Percentiles rank a stretch among this genome's conserved stretches.
These are phyloP conservation scores for Russula emetica DNA, from an alignment of 768 basidiomycete genomes.

Conservation along the genomic window DNA sequence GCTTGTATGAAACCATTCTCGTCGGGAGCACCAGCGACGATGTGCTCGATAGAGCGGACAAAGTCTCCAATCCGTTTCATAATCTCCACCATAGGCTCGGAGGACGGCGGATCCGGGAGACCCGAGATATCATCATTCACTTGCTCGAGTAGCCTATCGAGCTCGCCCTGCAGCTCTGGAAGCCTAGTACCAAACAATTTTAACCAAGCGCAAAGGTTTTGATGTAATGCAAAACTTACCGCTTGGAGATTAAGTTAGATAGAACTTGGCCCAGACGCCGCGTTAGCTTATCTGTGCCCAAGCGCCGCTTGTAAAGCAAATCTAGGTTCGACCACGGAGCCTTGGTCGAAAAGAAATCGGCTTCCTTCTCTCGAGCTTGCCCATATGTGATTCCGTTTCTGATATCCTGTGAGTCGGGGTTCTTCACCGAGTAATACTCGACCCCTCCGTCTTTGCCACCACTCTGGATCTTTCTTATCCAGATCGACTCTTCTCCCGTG, in stretches of 20 bases:
- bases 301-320: slow-evolving; percentile 14
- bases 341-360: slow-evolving; percentile 12
- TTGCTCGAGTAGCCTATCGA: slow-evolving; percentile 40
- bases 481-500: slow-evolving; percentile 18
- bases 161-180: slow-evolving; percentile 55
- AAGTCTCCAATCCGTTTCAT: slow-evolving; percentile 44
- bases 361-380: slow-evolving; percentile 18
- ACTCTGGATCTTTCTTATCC: slow-evolving; percentile 16
- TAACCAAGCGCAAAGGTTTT: background rate
- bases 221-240: slow-evolving; percentile 5
- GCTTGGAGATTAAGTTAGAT: slow-evolving; percentile 20
- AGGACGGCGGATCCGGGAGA: slow-evolving; percentile 49
- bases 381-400: slow-evolving; percentile 23
- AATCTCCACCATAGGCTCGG: slow-evolving; percentile 53
- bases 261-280: slow-evolving; percentile 16
- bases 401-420: slow-evolving; percentile 23
- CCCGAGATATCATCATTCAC: slow-evolving; percentile 33
- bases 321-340: slow-evolving; percentile 24
- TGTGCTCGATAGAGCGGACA: slow-evolving; percentile 38
- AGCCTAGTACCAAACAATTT: slow-evolving; percentile 40
- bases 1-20: slow-evolving; percentile 49
- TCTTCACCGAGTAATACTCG: slow-evolving; percentile 26
- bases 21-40: slow-evolving; percentile 50
- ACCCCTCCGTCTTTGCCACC: background rate
- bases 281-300: slow-evolving; percentile 25